Evolutionary conservation across 257 asterid species (phyloP).

Genomic region (Leonotis leonurus): DNA sequence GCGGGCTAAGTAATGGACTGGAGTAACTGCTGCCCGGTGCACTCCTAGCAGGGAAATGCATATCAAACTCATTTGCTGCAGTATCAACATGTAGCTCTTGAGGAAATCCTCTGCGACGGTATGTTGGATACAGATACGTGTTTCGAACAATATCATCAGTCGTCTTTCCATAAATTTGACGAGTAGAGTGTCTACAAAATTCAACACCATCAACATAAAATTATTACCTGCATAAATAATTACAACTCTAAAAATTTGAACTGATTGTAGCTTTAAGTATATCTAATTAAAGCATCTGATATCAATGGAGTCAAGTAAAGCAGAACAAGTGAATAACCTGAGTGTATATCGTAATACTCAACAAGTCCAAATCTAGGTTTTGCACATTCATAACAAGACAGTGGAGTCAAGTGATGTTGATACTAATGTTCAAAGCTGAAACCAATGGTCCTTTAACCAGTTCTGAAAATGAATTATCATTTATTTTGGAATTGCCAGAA

Average conservation of each 20-base stretch:
- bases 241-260: background rate
- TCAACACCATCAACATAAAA: background rate
- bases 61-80: constrained; percentile 24
- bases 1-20: constrained; percentile 68
- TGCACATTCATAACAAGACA: no score
- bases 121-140: constrained; percentile 29
- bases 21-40: constrained; percentile 72
- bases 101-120: constrained; percentile 40
- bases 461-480: no score
- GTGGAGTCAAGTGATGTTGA: no score
- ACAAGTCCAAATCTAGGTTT: no score
- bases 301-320: background rate
- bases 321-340: no score
- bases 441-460: no score
- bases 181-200: constrained; percentile 29
- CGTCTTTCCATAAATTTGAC: constrained; percentile 25
- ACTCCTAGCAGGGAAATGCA: constrained; percentile 48
- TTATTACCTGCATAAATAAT: background rate
- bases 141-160: constrained; percentile 28
- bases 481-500: no score
- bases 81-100: constrained; percentile 37
- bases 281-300: background rate
- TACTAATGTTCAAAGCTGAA: no score
- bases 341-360: no score
- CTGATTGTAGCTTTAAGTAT: background rate